Conservation (phyloP, 768 basidiomycete genomes). For the Termitomyces eurrhizus region DNA sequence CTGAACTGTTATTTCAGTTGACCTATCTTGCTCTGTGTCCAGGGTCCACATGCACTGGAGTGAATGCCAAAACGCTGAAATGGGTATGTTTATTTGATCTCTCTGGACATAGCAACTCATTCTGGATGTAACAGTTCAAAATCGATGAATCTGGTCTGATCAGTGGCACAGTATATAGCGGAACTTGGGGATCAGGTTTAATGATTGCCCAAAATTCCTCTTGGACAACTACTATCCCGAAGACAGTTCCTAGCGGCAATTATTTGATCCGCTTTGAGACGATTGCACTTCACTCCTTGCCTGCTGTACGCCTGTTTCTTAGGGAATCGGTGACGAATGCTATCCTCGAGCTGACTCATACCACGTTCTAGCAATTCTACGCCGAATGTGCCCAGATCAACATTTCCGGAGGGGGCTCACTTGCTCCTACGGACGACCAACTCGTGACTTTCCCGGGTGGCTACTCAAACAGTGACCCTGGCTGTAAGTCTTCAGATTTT, state of each 20-base stretch:
- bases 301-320: slow-evolving; percentile 35
- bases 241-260: slow-evolving; percentile 36
- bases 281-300: slow-evolving; percentile 45
- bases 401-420: slow-evolving; percentile 37
- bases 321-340: neutral
- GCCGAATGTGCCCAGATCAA: slow-evolving; percentile 50
- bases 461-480: slow-evolving; percentile 40
- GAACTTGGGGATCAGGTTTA: slow-evolving; percentile 38
- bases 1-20: slow-evolving; percentile 22
- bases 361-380: slow-evolving; percentile 53
- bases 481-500: slow-evolving; percentile 25
- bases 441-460: slow-evolving; percentile 48
- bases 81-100: slow-evolving; percentile 29
- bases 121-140: slow-evolving; percentile 31
- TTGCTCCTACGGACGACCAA: slow-evolving; percentile 36
- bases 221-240: slow-evolving; percentile 44
- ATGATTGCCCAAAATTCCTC: slow-evolving; percentile 42
- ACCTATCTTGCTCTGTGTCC: slow-evolving; percentile 45
- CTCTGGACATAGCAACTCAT: neutral
- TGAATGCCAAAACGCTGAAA: slow-evolving; percentile 32
- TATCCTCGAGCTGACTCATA: neutral
- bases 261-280: slow-evolving; percentile 50
- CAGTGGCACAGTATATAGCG: slow-evolving; percentile 35
- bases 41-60: slow-evolving; percentile 36
- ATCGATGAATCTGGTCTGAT: slow-evolving; percentile 44